Percentiles rank a stretch among this genome's conserved stretches.
phyloP scores from a whole-genome alignment of 2,329 filamentous ascomycete genomes.

The Plectosphaerella cucumerina region DNA sequence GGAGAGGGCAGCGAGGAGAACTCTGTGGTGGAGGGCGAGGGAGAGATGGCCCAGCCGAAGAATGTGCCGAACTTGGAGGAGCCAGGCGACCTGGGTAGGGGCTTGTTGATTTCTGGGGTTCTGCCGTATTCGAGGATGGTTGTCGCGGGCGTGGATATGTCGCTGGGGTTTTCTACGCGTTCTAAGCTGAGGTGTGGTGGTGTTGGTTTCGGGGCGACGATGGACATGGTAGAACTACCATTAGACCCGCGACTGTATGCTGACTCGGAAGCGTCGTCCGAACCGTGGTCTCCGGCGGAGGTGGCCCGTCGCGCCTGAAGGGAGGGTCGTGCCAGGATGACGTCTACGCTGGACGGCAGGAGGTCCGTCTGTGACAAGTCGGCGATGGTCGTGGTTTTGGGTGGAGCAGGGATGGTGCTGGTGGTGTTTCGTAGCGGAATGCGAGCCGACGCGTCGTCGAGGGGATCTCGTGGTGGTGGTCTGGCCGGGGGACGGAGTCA shows the following conservation, averaged over 20 bases:
- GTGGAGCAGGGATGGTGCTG: conserved; percentile 35
- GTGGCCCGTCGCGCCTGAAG: conserved; percentile 5
- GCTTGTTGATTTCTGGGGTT: conserved; percentile 46
- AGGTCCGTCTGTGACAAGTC: conserved; percentile 38
- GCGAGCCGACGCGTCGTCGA: conserved; percentile 15
- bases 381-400: conserved; percentile 37
- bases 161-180: conserved; percentile 26
- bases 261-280: conserved; percentile 26
- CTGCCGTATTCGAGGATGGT: conserved; percentile 10
- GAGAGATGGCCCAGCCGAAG: conserved; percentile 49
- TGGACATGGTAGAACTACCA: conserved; percentile 38
- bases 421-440: conserved; percentile 31
- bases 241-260: conserved; percentile 28
- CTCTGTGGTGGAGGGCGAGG: conserved; percentile 43
- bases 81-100: conserved; percentile 49
- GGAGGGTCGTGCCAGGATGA: conserved; percentile 21
- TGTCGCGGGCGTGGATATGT: conserved; percentile 18
- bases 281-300: conserved; percentile 10
- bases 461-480: conserved; percentile 12
- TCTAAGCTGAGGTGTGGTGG: conserved; percentile 51
- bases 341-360: conserved; percentile 31
- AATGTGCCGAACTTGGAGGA: conserved; percentile 46
- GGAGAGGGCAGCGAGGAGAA: conserved; percentile 53
- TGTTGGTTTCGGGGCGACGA: conserved; percentile 44
- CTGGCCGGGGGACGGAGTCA: conserved; percentile 22